Percentiles rank a stretch among this genome's conserved stretches.
phyloP scores from a whole-genome alignment of 148 eudicot species.

The Rhododendron ovatum region DNA sequence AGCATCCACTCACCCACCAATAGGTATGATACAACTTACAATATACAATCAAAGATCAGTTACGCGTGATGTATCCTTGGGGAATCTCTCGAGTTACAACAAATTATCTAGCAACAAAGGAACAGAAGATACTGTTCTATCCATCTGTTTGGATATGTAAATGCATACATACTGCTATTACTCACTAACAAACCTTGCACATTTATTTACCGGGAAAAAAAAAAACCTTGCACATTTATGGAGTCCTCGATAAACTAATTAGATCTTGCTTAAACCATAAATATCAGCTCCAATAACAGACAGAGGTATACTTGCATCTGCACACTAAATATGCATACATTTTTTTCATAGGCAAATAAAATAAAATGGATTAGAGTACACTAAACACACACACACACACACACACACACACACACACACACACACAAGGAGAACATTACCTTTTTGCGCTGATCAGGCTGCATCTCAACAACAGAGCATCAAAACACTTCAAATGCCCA shows the following conservation, averaged over 20 bases:
- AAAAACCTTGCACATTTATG: background rate
- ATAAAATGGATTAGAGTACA: background rate
- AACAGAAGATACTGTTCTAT: background rate
- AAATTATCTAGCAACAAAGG: background rate
- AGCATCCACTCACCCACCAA: background rate
- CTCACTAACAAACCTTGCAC: background rate
- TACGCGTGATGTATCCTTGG: no score
- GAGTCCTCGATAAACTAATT: background rate
- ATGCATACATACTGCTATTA: background rate
- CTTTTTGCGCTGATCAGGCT: constrained; percentile 77
- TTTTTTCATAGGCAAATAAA: background rate
- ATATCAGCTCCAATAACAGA: background rate
- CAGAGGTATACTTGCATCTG: background rate
- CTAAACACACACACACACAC: no score
- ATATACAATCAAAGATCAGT: background rate
- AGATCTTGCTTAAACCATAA: background rate
- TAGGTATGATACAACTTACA: background rate
- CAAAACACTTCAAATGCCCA: constrained; percentile 16
- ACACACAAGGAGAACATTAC: constrained; percentile 23
- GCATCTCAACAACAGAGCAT: constrained; percentile 64
- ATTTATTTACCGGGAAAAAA: background rate
- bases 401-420: no score
- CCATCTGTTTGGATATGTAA: background rate
- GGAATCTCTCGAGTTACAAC: background rate
- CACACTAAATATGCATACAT: background rate